Conservation (phyloP, 1,284 basidiomycete genomes). For the Trichosporon faecale region DNA sequence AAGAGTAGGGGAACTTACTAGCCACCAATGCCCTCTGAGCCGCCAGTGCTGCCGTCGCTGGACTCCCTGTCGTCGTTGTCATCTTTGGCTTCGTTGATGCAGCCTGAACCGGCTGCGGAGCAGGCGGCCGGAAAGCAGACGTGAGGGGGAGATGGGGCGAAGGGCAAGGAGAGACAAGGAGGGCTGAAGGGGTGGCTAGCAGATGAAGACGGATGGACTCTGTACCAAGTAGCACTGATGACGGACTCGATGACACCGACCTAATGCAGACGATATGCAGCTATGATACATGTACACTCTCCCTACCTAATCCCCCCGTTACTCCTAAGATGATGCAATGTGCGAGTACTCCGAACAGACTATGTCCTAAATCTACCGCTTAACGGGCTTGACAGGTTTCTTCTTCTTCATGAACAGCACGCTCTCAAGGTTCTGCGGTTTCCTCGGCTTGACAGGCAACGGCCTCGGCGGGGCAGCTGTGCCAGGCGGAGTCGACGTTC, state of each 20-base stretch:
- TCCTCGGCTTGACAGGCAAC: neutral
- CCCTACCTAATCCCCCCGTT: neutral
- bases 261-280: neutral
- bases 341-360: no score
- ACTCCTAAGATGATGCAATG: neutral
- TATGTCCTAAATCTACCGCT: no score
- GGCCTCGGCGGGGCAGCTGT: neutral
- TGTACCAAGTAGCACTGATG: neutral
- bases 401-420: constrained; percentile 34
- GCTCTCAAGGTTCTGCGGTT: constrained; percentile 21
- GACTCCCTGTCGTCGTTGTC: neutral
- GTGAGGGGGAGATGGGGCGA: neutral
- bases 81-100: neutral
- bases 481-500: no score
- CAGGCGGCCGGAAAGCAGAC: no score
- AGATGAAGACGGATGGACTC: neutral
- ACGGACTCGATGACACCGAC: neutral
- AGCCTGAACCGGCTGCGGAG: no score
- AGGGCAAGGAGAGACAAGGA: no score
- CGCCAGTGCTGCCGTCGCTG: neutral
- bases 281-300: neutral
- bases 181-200: neutral
- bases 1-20: neutral
- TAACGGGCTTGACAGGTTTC: constrained; percentile 13
- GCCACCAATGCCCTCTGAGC: neutral